Evolutionary conservation across 805 yeast species (phyloP).

Genomic region (Kodamaea fukazawae): DNA sequence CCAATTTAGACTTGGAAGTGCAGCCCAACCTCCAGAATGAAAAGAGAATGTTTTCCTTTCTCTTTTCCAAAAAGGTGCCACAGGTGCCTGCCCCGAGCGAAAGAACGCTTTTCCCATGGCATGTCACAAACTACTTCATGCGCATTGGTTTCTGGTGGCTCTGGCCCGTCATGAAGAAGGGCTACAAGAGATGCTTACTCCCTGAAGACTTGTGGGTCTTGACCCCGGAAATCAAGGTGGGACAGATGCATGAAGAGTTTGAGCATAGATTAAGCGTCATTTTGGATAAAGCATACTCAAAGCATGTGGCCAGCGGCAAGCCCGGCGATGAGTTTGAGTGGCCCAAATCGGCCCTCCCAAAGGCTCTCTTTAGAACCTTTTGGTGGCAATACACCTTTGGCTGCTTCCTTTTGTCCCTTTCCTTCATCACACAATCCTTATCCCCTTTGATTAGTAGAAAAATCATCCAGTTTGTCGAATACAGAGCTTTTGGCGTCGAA

Average conservation of each 20-base stretch:
- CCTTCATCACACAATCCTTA: slow-evolving; percentile 51
- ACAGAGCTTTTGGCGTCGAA: slow-evolving; percentile 42
- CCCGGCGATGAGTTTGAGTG: slow-evolving; percentile 32
- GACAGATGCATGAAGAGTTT: slow-evolving; percentile 31
- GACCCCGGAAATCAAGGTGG: slow-evolving; percentile 35
- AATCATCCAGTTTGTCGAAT: slow-evolving; percentile 62
- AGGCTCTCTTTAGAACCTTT: slow-evolving; percentile 50
- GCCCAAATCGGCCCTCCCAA: slow-evolving; percentile 37
- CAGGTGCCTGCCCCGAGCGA: slow-evolving; percentile 52
- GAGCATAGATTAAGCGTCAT: slow-evolving; percentile 22
- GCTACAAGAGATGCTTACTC: slow-evolving; percentile 37
- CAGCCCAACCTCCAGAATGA: slow-evolving; percentile 40
- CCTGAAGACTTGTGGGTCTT: slow-evolving; percentile 39
- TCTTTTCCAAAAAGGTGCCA: slow-evolving; percentile 50
- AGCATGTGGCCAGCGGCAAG: slow-evolving; percentile 17
- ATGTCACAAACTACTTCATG: slow-evolving; percentile 34
- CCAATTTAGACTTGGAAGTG: slow-evolving; percentile 10
- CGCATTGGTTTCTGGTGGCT: slow-evolving; percentile 42
- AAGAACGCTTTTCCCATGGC: slow-evolving; percentile 49
- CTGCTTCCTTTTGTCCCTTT: slow-evolving; percentile 39
- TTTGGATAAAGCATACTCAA: slow-evolving; percentile 18
- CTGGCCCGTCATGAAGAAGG: slow-evolving; percentile 38
- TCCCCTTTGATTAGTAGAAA: slow-evolving; percentile 67
- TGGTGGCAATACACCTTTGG: slow-evolving; percentile 42
- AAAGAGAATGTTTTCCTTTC: slow-evolving; percentile 48